These are phyloP conservation scores for Letharia lupina DNA, from an alignment of 495 filamentous ascomycete genomes.

Conservation along the genomic window DNA sequence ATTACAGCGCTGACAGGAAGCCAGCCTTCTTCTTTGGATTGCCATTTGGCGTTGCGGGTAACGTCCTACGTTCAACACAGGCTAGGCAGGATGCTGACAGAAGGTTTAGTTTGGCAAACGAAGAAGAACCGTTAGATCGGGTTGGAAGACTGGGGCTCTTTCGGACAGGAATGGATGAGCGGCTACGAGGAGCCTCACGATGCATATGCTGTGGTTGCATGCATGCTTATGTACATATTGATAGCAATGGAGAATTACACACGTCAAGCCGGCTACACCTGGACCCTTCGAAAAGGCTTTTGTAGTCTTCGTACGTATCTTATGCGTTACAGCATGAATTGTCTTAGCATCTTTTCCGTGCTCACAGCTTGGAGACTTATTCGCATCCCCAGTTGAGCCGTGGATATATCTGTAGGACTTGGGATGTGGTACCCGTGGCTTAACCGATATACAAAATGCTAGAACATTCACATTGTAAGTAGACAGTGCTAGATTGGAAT, in stretches of 20 bases:
- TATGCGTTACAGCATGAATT: not conserved
- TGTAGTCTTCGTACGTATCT: not conserved
- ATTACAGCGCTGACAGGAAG: conserved; percentile 30
- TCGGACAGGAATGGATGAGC: not conserved
- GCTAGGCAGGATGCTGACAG: conserved; percentile 7
- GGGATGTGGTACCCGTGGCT: no score
- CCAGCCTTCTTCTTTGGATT: conserved; percentile 64
- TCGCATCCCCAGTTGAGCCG: no score
- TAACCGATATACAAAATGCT: no score
- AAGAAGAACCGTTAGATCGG: conserved; percentile 48
- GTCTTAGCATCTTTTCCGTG: no score
- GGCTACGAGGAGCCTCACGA: not conserved
- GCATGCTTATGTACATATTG: not conserved
- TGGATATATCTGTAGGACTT: no score
- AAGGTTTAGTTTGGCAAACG: conserved; percentile 68
- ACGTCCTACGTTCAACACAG: conserved; percentile 31
- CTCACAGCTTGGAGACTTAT: no score
- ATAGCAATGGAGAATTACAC: not conserved
- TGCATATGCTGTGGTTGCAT: conserved; percentile 3
- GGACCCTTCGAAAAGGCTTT: not conserved
- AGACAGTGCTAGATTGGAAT: no score
- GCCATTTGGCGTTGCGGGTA: conserved; percentile 79
- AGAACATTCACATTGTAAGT: no score
- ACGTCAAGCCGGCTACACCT: not conserved
- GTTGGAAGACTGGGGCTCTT: not conserved